These are phyloP conservation scores for Chytriomyces sp. DNA, from an alignment of 192 early-diverging fungal genomes.

Conservation along the genomic window DNA sequence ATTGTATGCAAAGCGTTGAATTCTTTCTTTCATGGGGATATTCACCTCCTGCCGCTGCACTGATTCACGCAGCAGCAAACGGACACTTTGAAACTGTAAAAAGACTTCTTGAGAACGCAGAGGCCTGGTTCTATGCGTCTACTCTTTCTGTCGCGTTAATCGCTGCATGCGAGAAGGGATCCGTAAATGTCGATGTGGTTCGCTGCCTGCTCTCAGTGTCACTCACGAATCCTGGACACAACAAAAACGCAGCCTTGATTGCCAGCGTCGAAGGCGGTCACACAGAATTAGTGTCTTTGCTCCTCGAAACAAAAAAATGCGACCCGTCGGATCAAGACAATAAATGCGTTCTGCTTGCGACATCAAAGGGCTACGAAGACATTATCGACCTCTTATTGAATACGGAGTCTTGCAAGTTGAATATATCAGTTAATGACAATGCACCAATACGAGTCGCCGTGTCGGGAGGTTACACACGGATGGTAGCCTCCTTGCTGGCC, in stretches of 20 bases:
- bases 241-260: slow-evolving; percentile 20
- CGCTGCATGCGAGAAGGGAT: slow-evolving; percentile 11
- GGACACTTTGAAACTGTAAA: background rate
- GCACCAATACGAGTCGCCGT: slow-evolving; percentile 7
- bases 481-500: slow-evolving; percentile 1
- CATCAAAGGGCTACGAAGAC: background rate
- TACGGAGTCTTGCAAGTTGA: background rate
- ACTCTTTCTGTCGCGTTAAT: slow-evolving; percentile 14
- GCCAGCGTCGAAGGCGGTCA: background rate
- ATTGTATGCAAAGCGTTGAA: background rate
- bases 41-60: slow-evolving; percentile 7
- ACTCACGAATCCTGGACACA: background rate
- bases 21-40: background rate
- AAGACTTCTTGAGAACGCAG: background rate
- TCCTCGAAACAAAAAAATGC: background rate
- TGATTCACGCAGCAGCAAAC: slow-evolving; percentile 3
- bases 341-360: slow-evolving; percentile 13
- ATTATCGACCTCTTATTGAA: slow-evolving; percentile 1
- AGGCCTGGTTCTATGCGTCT: slow-evolving; percentile 1
- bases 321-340: slow-evolving; percentile 18
- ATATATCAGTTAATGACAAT: background rate
- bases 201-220: background rate
- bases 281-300: background rate
- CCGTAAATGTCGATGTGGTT: background rate
- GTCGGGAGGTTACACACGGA: background rate